Base-by-base conservation (phyloP, 768 basidiomycete genomes). In the Pholiota microspora region DNA sequence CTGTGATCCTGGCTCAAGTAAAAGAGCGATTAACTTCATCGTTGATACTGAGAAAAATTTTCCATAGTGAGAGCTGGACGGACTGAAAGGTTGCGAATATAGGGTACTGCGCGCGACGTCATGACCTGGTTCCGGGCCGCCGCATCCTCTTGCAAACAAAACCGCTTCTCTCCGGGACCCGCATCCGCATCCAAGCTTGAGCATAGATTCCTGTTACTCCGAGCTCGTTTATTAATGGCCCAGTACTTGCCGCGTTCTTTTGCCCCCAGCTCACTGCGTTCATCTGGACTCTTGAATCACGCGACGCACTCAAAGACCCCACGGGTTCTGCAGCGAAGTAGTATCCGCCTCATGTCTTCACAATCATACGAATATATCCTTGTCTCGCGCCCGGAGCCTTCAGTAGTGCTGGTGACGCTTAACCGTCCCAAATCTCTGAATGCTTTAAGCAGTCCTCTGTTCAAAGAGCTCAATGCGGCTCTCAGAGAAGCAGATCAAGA, bases 371-470 rank as follows among this genome's bases (percentile, higher is more conserved):
- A 82, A 63, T 77, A 84, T 63, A 88, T 92, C 65, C 72, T 92
- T 38, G 79, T 82, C 15, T 83, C 88, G 2, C 77, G 78, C 55
- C 89, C 90, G 1, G 79, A 84, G 50, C 82, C 84, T 2, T 77
- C 77, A 16, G 86, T 92, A 38, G 74, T 81, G n/a, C 83, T 95
- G 63, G 83, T 96, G 64, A 91, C 88, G 12, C 78, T 96, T 63
- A 94, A 96, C 73, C 81, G 94, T 40, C 94, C 94, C 23, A 93
- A 93, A 62, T 88, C 89, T 15, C 75, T 95, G 55, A 98, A 97
- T 66, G 95, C 97, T 3, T 77, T 99, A 55, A 87, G 79, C 62
- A 81, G 84, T 21, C 85, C 89, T 5, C 78, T 98, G 54, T 89
- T 98, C 68, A 71, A 71, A 12, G 92, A 94, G 67, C 78, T 98